Base-by-base conservation (phyloP, 257 asterid genomes). In the Penstemon eatonii region DNA sequence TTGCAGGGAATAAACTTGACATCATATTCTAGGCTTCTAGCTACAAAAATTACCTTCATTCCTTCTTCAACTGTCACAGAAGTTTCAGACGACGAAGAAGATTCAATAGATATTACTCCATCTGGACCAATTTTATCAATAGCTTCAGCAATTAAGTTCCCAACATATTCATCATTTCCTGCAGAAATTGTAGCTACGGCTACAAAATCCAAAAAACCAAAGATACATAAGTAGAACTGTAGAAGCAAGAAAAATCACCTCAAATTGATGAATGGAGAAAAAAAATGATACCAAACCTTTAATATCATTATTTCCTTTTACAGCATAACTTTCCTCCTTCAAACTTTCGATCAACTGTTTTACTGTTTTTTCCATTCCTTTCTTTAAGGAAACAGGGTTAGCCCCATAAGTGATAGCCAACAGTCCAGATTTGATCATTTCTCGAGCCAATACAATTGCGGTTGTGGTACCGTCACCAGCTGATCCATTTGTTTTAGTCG, bases 401-500 rank as follows among this genome's bases (percentile, higher is more conserved):
- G 95, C 99, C 69, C 99, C 99, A 83, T 83, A 81, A 62, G 96
- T 73, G 70, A 89, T 80, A 56, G 96, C 93, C 80, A 91, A 75
- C 71, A 91, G 54, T 49, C 99, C 99, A 55, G 71, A 77, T 81
- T 70, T 75, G 76, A 94, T 81, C 90, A 91, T 86, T 81, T 85
- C 99, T 69, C 97, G 92, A 64, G 98, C 89, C 89, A 94, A 80
- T 66, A 93, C 75, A 71, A 94, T 84, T 8, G 99, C 96, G 70
- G 97, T 91, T 63, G 99, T 94, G 12, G 96, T 91, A 44, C 99
- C 98, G 56, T 94, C 97, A 65, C 99, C 96, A 49, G 95, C 96
- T 39, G 86, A 83, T 42, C 83, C 87, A 71, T 91, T 94, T 69
- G 96, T 87, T 82, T 84, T 91, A 68, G 76, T 80, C 61, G 95